Evolutionary conservation across 2,329 filamentous ascomycete species (phyloP), one percentile per base, ranked within the genome.

Genomic region (Fusarium pseudocircinatum): DNA sequence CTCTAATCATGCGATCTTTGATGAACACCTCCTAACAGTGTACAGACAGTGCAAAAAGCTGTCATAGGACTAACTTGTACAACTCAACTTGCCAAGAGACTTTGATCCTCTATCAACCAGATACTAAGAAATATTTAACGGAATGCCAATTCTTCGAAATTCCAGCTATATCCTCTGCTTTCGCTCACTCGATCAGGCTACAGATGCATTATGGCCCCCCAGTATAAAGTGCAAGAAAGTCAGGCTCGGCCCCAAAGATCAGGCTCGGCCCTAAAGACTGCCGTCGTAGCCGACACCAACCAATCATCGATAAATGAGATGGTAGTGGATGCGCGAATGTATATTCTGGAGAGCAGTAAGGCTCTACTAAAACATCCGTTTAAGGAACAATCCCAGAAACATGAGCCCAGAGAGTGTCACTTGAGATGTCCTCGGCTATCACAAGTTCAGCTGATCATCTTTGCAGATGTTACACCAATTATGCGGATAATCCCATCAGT

Each of bases 331-430:
- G 16, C 8, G 16, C 30, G 8, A 10, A 34, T 24, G 14, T 8
- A 0, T 8, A 7, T 2, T 3, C 0, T 22, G 4, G 26, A 5
- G 3, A 8, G 26, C 13, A 12, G 16, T 16, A 47, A 7, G 10
- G 26, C 14, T 15, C 14, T 47, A 6, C 20, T 16, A 4, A 4
- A 15, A n/a, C 1, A 12, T 12, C 20, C 24, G 8, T 24, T 34
- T 2, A 11, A 4, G 16, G 30, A 20, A 1, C 2, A 13, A 14
- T 7, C 2, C 0, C 4, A 14, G 1, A 15, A 16, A 32, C 6
- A 50, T 18, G 2, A 4, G 47, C 1, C 30, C 6, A 24, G 4
- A 50, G 24, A 15, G 0, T 14, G 1, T 18, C 0, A 1, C 0
- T 32, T 7, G 4, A 10, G 28, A 15, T 50, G 30, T 34, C 30